Conservation (phyloP, 768 basidiomycete species). For the Mycena kentingensis region DNA sequence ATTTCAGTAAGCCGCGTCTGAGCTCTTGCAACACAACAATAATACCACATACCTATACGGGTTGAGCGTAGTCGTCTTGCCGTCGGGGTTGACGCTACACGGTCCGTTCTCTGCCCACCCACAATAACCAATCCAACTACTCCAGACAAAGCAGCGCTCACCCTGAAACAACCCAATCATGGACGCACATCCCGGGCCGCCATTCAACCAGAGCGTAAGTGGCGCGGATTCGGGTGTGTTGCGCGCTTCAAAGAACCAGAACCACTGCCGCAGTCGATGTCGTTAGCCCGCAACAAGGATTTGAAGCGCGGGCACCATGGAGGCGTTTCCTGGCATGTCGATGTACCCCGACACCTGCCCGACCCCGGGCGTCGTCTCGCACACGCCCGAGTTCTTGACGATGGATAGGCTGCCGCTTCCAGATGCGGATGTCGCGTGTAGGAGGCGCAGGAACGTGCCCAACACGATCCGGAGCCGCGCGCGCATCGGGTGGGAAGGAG, state of each 20-base stretch:
- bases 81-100: slow-evolving; percentile 42
- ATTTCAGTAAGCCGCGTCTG: background rate
- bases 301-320: slow-evolving; percentile 44
- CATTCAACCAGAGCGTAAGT: slow-evolving; percentile 50
- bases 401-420: no score
- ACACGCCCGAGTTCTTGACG: slow-evolving; percentile 61
- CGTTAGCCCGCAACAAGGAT: background rate
- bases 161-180: slow-evolving; percentile 37
- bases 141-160: background rate
- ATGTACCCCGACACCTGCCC: slow-evolving; percentile 64
- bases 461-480: no score
- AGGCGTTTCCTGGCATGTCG: slow-evolving; percentile 57
- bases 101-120: slow-evolving; percentile 43
- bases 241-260: slow-evolving; percentile 56
- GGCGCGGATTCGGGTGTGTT: slow-evolving; percentile 47
- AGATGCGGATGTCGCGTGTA: no score
- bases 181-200: slow-evolving; percentile 41
- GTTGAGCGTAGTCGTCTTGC: slow-evolving; percentile 40
- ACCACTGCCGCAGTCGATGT: slow-evolving; percentile 40
- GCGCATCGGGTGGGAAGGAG: no score
- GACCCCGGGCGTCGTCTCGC: slow-evolving; percentile 66
- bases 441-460: no score
- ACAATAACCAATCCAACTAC: slow-evolving; percentile 22
- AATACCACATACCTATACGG: slow-evolving; percentile 48
- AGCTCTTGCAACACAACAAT: background rate